Evolutionary conservation across 1,284 basidiomycete genomes (phyloP), one percentile per base, ranked within the genome.

Genomic region (Tilletiopsis washingtonensis): DNA sequence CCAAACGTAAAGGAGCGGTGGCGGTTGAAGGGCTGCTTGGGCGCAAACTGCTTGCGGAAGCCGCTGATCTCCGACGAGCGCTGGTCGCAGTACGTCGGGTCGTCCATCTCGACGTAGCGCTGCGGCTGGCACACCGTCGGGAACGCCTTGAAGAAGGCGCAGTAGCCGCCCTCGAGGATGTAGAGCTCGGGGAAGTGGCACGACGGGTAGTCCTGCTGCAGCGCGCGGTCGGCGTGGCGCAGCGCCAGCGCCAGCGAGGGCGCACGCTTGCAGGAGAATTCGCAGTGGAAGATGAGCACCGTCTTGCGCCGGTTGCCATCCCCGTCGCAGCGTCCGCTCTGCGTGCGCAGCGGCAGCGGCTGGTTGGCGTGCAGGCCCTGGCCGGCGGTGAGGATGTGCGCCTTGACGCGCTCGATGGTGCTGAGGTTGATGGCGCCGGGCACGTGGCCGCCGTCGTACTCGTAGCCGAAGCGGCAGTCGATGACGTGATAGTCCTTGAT

Each of bases 381-480:
- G 2, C 67, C 66, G 68, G 74, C 74, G 12, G 21, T 29, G 23
- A 96, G 81, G 37, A 97, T 77, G 49, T 88, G 79, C 36, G 85
- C 82, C 67, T 94, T 89, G 24, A 96, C 81, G 43, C 81, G 82
- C 32, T 81, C 75, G 11, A 84, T 83, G n/a, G 84, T 88, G 71
- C 87, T 88, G 66, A 98, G 82, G 73, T 97, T 97, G 74, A 91
- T 79, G 2, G 94, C 91, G 15, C 90, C 87, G 3, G 81, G 81
- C 55, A 98, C 84, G 76, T 98, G 93, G 0, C 93, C 94, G 11
- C 93, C 93, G 43, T 81, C 79, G 74, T 85, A 96, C 76, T 99
- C 94, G 71, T 96, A 99, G 59, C 90, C 88, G 74, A 98, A 99
- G 24, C 93, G 86, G 74, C 94, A 98, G 76, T 99, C 93, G 66